Evolutionary conservation across 148 eudicot genomes (phyloP), one percentile per base, ranked within the genome.

Genomic region (Silene latifolia): DNA sequence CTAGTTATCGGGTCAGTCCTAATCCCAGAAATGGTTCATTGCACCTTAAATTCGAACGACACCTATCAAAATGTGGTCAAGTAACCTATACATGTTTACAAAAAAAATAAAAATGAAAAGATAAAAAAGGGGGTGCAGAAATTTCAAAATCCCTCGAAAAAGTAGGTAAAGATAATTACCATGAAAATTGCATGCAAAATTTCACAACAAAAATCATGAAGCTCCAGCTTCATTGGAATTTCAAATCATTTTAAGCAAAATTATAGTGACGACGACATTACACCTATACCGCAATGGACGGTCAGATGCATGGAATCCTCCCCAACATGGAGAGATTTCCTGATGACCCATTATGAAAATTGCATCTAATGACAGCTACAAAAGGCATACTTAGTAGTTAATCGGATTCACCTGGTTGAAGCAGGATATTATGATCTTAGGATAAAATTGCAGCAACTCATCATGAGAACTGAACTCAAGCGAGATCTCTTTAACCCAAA

Each of bases 361-460:
- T 51, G 56, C 56, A 51, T 51, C 18, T 2, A 51, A 51, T 51
- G 56, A 13, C 15, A 2, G 56, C 23, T 23, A 17, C 7, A 64
- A n/a, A 20, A 65, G 24, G 56, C 67, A 14, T 65, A 44, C 62
- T 56, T 32, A 64, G 58, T 18, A 25, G 56, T 70, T 71, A 76
- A 63, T 70, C 44, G 54, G 20, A 53, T 48, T 62, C 56, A 70
- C 69, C 21, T 39, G 71, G 21, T 20, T 62, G 42, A 4, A 12
- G 44, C 12, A 17, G 46, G 19, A 69, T 18, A 64, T 66, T 13
- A 7, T 13, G 18, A 69, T 14, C 23, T 69, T 47, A 69, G 4
- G 35, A 51, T 27, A 69, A 24, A 39, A 32, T 9, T 11, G 51
- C 54, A 63, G 42, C 12, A 48, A 11, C 13, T 27, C 75, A 17